phyloP scores from a whole-genome alignment of 169 alveolate species.

The Cryptosporidium ryanae region DNA sequence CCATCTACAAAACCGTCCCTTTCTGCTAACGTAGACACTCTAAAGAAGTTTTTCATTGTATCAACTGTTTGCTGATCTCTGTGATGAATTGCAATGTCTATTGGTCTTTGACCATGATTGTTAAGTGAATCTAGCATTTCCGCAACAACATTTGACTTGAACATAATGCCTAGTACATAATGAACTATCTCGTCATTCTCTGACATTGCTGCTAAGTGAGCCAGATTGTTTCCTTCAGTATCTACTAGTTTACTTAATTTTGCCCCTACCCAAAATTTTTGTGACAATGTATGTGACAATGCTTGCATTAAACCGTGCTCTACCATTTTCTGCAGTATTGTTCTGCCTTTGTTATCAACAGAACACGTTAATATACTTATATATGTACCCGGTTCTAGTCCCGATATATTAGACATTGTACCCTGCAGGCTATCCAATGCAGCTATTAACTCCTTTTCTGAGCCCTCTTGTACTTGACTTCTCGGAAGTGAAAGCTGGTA shows the following conservation, averaged over 20 bases:
- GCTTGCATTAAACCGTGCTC: constrained; percentile 73
- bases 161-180: constrained; percentile 69
- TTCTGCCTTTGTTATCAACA: constrained; percentile 68
- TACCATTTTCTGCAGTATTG: constrained; percentile 62
- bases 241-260: constrained; percentile 19
- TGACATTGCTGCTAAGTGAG: constrained; percentile 73
- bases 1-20: constrained; percentile 71
- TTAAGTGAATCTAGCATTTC: constrained; percentile 65
- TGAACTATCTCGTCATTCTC: constrained; percentile 72
- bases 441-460: constrained; percentile 67
- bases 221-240: constrained; percentile 59
- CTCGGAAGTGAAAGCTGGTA: constrained; percentile 57
- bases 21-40: constrained; percentile 67
- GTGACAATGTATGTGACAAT: constrained; percentile 60
- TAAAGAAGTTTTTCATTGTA: constrained; percentile 68
- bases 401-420: constrained; percentile 68
- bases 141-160: constrained; percentile 68
- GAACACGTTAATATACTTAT: constrained; percentile 68
- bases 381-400: constrained; percentile 69
- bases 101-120: constrained; percentile 63
- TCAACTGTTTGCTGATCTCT: constrained; percentile 73
- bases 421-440: constrained; percentile 74
- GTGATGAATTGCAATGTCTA: constrained; percentile 57
- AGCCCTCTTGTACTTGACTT: constrained; percentile 30
- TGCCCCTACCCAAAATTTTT: constrained; percentile 74